These are phyloP conservation scores for Entomophthora muscae DNA, from an alignment of 371 early-diverging fungal species.

Conservation along the genomic window DNA sequence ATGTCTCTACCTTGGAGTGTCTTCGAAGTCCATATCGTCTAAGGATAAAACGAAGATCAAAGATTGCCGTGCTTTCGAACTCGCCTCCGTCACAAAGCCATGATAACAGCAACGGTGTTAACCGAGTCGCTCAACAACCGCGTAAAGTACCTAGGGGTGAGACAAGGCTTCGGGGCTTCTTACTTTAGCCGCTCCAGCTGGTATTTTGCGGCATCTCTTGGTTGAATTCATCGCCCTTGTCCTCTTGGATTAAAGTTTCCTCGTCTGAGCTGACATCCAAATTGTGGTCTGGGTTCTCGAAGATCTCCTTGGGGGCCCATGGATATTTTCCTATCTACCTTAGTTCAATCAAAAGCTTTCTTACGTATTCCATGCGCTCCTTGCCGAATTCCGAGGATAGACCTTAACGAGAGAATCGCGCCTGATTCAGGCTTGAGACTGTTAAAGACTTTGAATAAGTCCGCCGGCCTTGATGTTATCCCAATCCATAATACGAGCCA, in stretches of 20 bases:
- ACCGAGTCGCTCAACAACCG: conserved; percentile 77
- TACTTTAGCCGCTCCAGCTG: conserved; percentile 73
- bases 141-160: conserved; percentile 60
- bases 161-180: conserved; percentile 5
- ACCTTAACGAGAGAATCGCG: conserved; percentile 60
- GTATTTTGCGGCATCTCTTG: conserved; percentile 73
- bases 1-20: conserved; percentile 24
- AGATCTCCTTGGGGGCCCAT: conserved; percentile 80
- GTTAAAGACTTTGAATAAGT: conserved; percentile 72
- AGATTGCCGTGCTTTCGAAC: conserved; percentile 83
- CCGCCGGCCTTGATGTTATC: conserved; percentile 72
- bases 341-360: conserved; percentile 1
- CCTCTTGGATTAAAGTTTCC: conserved; percentile 28
- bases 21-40: conserved; percentile 73
- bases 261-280: conserved; percentile 19
- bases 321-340: conserved; percentile 28
- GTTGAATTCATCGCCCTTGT: conserved; percentile 61
- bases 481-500: conserved; percentile 95
- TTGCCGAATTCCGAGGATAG: conserved; percentile 95
- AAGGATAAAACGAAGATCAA: conserved; percentile 92
- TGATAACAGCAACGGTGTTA: conserved; percentile 65
- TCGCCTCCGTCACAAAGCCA: conserved; percentile 88
- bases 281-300: conserved; percentile 23
- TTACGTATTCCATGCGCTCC: conserved; percentile 52
- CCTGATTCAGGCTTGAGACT: conserved; percentile 68